A percentile compares a stretch with the other conserved stretches of the same genome.
Conservation (phyloP, 176 grass and related monocot genomes). For the Aegilops sharonensis region DNA sequence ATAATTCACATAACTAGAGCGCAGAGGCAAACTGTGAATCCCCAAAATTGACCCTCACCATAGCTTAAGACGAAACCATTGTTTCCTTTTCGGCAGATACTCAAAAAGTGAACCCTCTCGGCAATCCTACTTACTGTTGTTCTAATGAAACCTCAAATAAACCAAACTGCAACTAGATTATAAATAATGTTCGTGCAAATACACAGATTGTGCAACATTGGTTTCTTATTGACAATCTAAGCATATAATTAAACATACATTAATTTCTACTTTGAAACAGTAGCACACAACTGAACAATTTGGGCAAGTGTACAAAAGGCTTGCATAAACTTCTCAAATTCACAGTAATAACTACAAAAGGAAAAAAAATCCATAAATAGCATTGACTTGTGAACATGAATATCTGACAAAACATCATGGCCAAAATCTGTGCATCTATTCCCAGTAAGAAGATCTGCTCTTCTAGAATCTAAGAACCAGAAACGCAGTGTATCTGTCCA, state of each 20-base stretch:
- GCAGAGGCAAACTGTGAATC: background rate
- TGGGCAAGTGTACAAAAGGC: background rate
- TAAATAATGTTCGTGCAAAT: background rate
- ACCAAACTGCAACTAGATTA: background rate
- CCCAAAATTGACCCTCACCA: background rate
- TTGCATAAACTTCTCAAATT: background rate
- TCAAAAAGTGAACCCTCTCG: background rate
- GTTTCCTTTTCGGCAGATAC: background rate
- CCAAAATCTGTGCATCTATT: background rate
- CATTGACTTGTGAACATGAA: background rate
- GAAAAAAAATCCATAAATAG: background rate
- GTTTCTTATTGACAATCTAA: background rate
- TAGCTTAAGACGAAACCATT: conserved; percentile 10
- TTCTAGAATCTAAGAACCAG: background rate
- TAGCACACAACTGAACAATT: background rate
- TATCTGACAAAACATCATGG: background rate
- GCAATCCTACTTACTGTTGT: background rate
- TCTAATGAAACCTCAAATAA: background rate
- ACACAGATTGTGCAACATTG: background rate
- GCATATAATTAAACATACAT: background rate
- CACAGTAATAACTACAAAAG: background rate
- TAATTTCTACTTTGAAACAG: background rate
- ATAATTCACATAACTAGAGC: background rate
- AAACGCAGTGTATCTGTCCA: background rate
- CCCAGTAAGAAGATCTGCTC: background rate